phyloP scores from a whole-genome alignment of 495 filamentous ascomycete genomes.

The Podospora pseudocomata region DNA sequence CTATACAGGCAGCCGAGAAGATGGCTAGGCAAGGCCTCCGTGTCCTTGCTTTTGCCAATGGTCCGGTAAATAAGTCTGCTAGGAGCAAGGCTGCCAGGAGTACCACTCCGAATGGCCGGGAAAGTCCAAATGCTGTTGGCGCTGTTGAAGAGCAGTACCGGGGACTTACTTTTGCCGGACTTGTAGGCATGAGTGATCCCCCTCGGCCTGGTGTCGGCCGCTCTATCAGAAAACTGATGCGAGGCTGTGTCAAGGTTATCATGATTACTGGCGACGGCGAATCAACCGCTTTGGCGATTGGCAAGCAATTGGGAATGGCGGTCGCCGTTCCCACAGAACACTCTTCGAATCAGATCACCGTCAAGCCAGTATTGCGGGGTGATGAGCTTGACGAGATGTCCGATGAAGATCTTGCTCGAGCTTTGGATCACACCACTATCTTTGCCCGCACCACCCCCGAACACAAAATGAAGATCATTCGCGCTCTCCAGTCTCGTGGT shows the following conservation, averaged over 20 bases:
- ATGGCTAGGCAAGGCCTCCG: conserved; percentile 91
- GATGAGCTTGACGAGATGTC: conserved; percentile 91
- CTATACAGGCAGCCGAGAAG: conserved; percentile 74
- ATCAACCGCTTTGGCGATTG: conserved; percentile 89
- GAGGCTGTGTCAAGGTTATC: conserved; percentile 89
- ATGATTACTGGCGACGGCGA: conserved; percentile 99
- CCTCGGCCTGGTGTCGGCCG: conserved; percentile 84
- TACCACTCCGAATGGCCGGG: conserved; percentile 24
- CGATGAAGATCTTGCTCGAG: conserved; percentile 72
- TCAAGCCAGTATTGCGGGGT: conserved; percentile 75
- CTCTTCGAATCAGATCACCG: conserved; percentile 41
- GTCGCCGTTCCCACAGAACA: conserved; percentile 47
- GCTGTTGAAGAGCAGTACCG: conserved; percentile 68
- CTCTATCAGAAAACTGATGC: conserved; percentile 85
- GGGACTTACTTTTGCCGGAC: conserved; percentile 81
- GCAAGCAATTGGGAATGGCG: conserved; percentile 88
- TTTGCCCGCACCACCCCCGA: conserved; percentile 96
- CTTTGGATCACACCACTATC: conserved; percentile 82
- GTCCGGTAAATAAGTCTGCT: conserved; percentile 44
- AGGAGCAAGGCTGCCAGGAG: conserved; percentile 34
- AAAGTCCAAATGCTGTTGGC: conserved; percentile 41
- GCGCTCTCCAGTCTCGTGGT: conserved; percentile 83
- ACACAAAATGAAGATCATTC: conserved; percentile 95
- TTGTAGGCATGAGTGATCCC: conserved; percentile 96
- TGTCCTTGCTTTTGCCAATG: conserved; percentile 89